These are phyloP conservation scores for Silene latifolia DNA, from an alignment of 148 eudicot species.

Conservation along the genomic window DNA sequence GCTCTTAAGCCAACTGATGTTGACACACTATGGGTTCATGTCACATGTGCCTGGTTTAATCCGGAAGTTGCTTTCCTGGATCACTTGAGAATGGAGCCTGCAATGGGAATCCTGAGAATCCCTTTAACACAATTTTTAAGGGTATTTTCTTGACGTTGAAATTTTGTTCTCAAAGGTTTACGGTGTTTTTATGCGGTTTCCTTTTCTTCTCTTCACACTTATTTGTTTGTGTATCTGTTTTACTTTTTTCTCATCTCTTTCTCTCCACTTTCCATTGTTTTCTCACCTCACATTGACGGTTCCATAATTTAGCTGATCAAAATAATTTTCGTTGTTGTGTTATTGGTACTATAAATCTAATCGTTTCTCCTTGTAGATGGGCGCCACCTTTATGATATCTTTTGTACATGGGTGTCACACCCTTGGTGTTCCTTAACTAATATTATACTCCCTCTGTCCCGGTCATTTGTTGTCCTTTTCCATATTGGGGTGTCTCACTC, in stretches of 20 bases:
- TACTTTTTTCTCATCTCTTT: background rate
- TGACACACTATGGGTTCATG: constrained; percentile 88
- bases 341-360: background rate
- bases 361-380: no score
- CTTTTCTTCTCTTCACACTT: background rate
- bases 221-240: background rate
- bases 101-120: constrained; percentile 68
- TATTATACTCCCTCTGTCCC: no score
- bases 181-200: background rate
- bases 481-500: no score
- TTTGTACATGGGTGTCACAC: no score
- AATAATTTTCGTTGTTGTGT: background rate
- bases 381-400: no score
- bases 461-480: no score
- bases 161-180: background rate
- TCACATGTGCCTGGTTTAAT: constrained; percentile 95
- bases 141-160: constrained; percentile 30
- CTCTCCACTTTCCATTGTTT: background rate
- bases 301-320: background rate
- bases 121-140: constrained; percentile 60
- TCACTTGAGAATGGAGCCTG: constrained; percentile 89
- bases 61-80: constrained; percentile 83
- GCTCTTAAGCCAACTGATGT: constrained; percentile 95
- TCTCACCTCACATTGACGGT: background rate
- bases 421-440: no score